These are phyloP conservation scores for Flaveria bidentis DNA, from an alignment of 129 eudicot genomes.

Conservation along the genomic window DNA sequence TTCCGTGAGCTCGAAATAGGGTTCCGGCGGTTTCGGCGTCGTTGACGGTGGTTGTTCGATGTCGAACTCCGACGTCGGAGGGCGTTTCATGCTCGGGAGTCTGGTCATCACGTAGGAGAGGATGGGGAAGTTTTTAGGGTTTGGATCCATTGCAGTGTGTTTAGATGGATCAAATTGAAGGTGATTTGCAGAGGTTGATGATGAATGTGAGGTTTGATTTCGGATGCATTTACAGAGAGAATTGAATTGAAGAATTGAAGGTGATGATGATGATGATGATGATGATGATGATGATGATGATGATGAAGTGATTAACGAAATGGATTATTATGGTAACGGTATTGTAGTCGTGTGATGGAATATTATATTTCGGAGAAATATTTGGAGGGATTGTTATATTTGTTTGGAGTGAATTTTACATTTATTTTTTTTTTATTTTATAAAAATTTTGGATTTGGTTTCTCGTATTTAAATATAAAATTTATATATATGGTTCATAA, in stretches of 20 bases:
- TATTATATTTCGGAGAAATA: slow-evolving; percentile 17
- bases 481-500: too few species aligned
- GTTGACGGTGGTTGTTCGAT: slow-evolving; percentile 54
- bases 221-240: slow-evolving; percentile 15
- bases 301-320: background rate
- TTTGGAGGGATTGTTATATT: slow-evolving; percentile 24
- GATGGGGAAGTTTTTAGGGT: slow-evolving; percentile 63
- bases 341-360: slow-evolving; percentile 1
- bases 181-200: slow-evolving; percentile 8
- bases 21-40: slow-evolving; percentile 32
- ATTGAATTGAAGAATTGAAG: background rate
- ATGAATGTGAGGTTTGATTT: slow-evolving; percentile 16
- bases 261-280: background rate
- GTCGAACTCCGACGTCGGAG: slow-evolving; percentile 48
- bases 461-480: too few species aligned
- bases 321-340: slow-evolving; percentile 10
- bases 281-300: slow-evolving; percentile 5
- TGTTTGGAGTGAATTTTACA: background rate
- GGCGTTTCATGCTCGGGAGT: slow-evolving; percentile 46
- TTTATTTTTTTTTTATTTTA: too few species aligned
- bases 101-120: slow-evolving; percentile 74
- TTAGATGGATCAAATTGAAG: background rate
- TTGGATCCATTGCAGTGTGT: slow-evolving; percentile 59
- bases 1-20: slow-evolving; percentile 63
- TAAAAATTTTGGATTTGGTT: too few species aligned